Evolutionary conservation across 2,329 filamentous ascomycete species (phyloP).

Genomic region (Neurospora crassa): DNA sequence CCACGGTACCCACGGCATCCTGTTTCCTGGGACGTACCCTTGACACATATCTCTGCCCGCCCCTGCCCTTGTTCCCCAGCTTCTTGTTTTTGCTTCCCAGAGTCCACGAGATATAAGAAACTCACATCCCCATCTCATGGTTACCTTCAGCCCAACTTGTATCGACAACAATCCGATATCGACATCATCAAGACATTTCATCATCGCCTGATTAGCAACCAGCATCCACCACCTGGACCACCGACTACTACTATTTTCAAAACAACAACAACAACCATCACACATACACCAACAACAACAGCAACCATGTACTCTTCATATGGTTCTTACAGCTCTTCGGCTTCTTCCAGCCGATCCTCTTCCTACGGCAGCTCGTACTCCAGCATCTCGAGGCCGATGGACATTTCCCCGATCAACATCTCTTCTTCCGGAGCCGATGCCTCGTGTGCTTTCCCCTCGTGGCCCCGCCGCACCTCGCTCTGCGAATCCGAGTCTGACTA

Average conservation of each 20-base stretch:
- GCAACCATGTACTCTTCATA: conserved; percentile 38
- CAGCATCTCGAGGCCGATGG: conserved; percentile 38
- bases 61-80: conserved; percentile 2
- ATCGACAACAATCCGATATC: conserved; percentile 4
- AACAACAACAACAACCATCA: conserved; percentile 9
- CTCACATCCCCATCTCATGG: conserved; percentile 3
- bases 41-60: conserved; percentile 7
- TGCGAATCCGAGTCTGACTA: conserved; percentile 30
- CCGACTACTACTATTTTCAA: background rate
- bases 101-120: conserved; percentile 6
- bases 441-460: conserved; percentile 48
- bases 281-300: conserved; percentile 14
- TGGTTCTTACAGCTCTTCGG: conserved; percentile 26
- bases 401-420: conserved; percentile 33
- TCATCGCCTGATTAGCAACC: background rate
- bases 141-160: conserved; percentile 2
- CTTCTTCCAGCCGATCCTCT: conserved; percentile 36
- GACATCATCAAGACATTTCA: conserved; percentile 6
- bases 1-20: conserved; percentile 14
- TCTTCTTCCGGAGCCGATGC: conserved; percentile 28
- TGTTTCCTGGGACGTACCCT: conserved; percentile 17
- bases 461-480: conserved; percentile 46
- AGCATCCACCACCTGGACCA: conserved; percentile 1
- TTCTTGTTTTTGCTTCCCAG: conserved; percentile 1
- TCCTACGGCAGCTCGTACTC: conserved; percentile 35